A percentile compares a stretch with the other conserved stretches of the same genome.
These are phyloP conservation scores for Arthromyces matolae DNA, from an alignment of 768 basidiomycete species.

Conservation along the genomic window DNA sequence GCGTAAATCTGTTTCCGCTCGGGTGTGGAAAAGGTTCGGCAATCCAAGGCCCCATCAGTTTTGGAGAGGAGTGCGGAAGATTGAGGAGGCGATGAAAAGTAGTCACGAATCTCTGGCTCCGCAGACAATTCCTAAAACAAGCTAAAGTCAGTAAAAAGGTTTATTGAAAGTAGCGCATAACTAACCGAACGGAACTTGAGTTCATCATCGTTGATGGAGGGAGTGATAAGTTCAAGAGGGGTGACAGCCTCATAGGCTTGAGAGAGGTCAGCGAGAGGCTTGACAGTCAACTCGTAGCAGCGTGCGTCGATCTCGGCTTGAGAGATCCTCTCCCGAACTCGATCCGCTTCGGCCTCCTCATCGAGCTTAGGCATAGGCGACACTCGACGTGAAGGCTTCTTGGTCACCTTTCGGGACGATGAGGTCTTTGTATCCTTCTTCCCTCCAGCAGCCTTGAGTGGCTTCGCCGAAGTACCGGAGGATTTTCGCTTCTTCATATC, in stretches of 20 bases:
- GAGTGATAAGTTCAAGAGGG: slow-evolving; percentile 29
- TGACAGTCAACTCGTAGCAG: slow-evolving; percentile 77
- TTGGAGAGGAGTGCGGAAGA: slow-evolving; percentile 26
- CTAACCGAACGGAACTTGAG: slow-evolving; percentile 44
- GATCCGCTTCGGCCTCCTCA: slow-evolving; percentile 41
- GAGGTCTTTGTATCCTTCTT: slow-evolving; percentile 37
- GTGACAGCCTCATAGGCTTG: slow-evolving; percentile 55
- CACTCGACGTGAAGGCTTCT: slow-evolving; percentile 42
- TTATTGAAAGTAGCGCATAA: slow-evolving; percentile 10
- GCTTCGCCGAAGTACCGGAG: slow-evolving; percentile 27
- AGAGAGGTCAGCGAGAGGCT: slow-evolving; percentile 73
- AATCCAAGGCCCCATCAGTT: slow-evolving; percentile 27
- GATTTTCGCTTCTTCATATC: slow-evolving; percentile 65
- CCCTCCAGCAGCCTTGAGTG: slow-evolving; percentile 26
- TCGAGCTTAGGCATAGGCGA: slow-evolving; percentile 62
- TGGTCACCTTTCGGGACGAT: slow-evolving; percentile 33
- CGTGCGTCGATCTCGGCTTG: slow-evolving; percentile 65
- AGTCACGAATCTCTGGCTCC: slow-evolving; percentile 58
- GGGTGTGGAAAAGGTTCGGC: slow-evolving; percentile 61
- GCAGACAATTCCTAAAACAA: slow-evolving; percentile 44
- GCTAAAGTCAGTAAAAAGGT: slow-evolving; percentile 8
- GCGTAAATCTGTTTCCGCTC: slow-evolving; percentile 71
- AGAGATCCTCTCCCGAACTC: slow-evolving; percentile 29
- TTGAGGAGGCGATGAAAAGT: slow-evolving; percentile 38
- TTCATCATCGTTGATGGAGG: slow-evolving; percentile 30